phyloP scores from a whole-genome alignment of 768 basidiomycete species.

The Boletus sp. region DNA sequence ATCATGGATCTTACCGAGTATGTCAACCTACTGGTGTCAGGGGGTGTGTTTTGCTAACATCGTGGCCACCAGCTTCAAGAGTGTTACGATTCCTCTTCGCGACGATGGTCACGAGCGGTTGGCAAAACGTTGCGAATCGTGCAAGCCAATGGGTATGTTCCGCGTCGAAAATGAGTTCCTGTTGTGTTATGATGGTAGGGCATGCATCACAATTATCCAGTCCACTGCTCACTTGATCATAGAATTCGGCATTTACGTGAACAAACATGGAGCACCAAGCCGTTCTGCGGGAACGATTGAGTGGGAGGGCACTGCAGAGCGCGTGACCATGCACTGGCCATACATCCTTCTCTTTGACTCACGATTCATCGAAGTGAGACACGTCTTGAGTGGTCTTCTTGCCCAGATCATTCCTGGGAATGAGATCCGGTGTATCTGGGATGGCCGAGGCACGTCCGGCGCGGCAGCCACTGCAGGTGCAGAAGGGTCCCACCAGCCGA shows the following conservation, averaged over 20 bases:
- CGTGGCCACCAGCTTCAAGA: constrained; percentile 59
- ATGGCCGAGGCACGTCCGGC: constrained; percentile 57
- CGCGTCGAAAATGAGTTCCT: constrained; percentile 86
- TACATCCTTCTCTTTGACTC: constrained; percentile 86
- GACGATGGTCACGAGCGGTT: constrained; percentile 70
- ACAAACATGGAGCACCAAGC: constrained; percentile 86
- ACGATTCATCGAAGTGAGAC: constrained; percentile 87
- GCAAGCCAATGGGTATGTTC: constrained; percentile 87
- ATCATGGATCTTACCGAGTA: constrained; percentile 96
- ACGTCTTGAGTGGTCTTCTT: constrained; percentile 74
- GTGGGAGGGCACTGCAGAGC: constrained; percentile 92
- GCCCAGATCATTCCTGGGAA: constrained; percentile 79
- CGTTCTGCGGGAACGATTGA: constrained; percentile 72
- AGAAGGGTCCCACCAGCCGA: constrained; percentile 37
- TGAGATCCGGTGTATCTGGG: constrained; percentile 86
- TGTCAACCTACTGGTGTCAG: constrained; percentile 23
- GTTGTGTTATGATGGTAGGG: constrained; percentile 81
- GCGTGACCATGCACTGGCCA: constrained; percentile 84
- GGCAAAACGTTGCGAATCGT: constrained; percentile 77
- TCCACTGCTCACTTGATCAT: constrained; percentile 6
- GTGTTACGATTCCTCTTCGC: constrained; percentile 82
- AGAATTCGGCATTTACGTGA: constrained; percentile 92
- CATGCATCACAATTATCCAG: background rate
- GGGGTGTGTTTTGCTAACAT: background rate
- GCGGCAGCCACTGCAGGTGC: constrained; percentile 23